Conservation (phyloP, 2,329 filamentous ascomycete species). For the Aureobasidium sp. region DNA sequence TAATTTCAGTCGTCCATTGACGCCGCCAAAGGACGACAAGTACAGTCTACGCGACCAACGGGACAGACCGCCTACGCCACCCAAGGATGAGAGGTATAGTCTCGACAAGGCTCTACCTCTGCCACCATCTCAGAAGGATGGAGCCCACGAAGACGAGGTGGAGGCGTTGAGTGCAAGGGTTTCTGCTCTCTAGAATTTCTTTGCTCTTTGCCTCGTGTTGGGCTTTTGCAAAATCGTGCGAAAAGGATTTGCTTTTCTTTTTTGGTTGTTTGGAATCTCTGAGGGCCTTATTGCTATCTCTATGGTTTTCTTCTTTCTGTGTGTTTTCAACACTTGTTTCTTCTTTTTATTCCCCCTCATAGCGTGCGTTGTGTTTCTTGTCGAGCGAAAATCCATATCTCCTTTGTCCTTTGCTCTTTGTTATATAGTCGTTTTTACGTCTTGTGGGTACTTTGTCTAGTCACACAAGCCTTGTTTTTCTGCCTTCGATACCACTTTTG, state of each 20-base stretch:
- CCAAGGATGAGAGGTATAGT: constrained; percentile 24
- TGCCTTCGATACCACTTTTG: not conserved
- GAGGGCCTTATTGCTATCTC: not conserved
- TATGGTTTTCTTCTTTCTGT: not conserved
- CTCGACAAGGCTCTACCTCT: constrained; percentile 22
- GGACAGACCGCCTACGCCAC: constrained; percentile 28
- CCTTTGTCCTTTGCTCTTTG: not conserved
- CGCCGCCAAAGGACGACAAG: constrained; percentile 34
- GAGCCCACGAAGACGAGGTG: constrained; percentile 16
- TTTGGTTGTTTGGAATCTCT: not conserved
- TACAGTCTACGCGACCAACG: constrained; percentile 15
- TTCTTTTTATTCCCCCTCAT: not conserved
- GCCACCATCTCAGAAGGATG: constrained; percentile 16
- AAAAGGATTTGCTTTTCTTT: not conserved
- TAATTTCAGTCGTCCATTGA: constrained; percentile 31
- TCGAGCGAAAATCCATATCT: not conserved
- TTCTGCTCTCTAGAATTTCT: not conserved
- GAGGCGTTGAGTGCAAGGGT: constrained; percentile 6
- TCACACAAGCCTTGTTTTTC: too few species aligned
- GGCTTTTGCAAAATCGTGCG: not conserved
- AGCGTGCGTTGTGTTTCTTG: not conserved
- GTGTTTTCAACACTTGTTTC: not conserved
- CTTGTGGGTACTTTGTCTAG: too few species aligned
- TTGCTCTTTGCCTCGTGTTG: not conserved
- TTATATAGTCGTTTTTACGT: not conserved